phyloP scores from a whole-genome alignment of 495 filamentous ascomycete species.

The Xanthoparmelia taractica region DNA sequence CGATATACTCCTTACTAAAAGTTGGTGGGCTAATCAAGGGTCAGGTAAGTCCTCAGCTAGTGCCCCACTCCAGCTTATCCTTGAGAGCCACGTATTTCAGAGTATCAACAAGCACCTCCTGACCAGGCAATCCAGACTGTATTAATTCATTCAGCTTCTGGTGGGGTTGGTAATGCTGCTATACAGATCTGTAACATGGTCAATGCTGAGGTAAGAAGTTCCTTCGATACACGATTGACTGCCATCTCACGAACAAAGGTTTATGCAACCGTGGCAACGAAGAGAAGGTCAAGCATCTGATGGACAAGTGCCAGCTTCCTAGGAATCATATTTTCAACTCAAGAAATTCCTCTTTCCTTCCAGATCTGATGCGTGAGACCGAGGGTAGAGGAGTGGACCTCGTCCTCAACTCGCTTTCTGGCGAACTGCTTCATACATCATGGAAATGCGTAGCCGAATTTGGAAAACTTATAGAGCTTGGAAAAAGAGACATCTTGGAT shows the following conservation, averaged over 20 bases:
- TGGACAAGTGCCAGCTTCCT: conserved; percentile 30
- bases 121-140: conserved; percentile 25
- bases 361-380: conserved; percentile 39
- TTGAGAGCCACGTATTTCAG: no score
- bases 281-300: conserved; percentile 36
- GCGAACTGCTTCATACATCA: conserved; percentile 40
- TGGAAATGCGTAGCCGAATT: conserved; percentile 50
- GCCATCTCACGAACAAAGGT: conserved; percentile 22
- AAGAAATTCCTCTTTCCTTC: conserved; percentile 36
- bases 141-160: conserved; percentile 37
- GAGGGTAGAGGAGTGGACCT: conserved; percentile 46
- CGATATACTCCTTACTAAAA: conserved; percentile 26
- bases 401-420: conserved; percentile 47
- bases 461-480: conserved; percentile 50
- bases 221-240: neutral
- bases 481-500: conserved; percentile 32
- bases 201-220: conserved; percentile 18
- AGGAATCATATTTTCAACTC: conserved; percentile 44
- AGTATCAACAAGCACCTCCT: neutral
- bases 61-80: neutral
- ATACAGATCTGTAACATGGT: conserved; percentile 23
- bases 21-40: conserved; percentile 12
- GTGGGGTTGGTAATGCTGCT: conserved; percentile 27
- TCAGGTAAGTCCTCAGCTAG: neutral
- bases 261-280: conserved; percentile 38